Evolutionary conservation across 257 asterid genomes (phyloP).

Genomic region (Anisodus tanguticus): DNA sequence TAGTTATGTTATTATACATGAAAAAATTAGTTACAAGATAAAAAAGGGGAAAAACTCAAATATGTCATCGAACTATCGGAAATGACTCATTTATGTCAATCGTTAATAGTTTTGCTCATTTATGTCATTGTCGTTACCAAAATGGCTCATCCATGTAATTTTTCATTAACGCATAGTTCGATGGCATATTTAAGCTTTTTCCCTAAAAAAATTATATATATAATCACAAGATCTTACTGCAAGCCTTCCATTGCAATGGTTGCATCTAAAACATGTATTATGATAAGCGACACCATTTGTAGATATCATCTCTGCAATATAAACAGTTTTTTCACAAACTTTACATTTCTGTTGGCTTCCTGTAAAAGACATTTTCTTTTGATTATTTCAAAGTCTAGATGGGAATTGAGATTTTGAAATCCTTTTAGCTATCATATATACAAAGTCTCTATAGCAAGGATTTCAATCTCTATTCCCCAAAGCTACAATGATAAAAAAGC

Average conservation of each 20-base stretch:
- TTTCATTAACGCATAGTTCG: too few relatives aligned
- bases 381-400: constrained; percentile 19
- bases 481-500: neutral
- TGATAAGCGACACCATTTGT: constrained; percentile 64
- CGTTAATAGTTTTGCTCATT: too few relatives aligned
- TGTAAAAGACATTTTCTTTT: constrained; percentile 29
- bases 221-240: constrained; percentile 44
- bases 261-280: constrained; percentile 67
- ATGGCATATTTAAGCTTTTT: too few relatives aligned
- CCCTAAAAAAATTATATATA: neutral
- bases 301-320: constrained; percentile 64
- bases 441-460: neutral
- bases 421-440: neutral
- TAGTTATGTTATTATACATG: neutral
- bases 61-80: too few relatives aligned
- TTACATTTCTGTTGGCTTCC: constrained; percentile 52
- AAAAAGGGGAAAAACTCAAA: too few relatives aligned
- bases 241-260: constrained; percentile 60
- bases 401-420: constrained; percentile 30
- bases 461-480: neutral
- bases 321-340: constrained; percentile 66
- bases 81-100: too few relatives aligned
- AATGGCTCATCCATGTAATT: too few relatives aligned
- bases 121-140: too few relatives aligned
- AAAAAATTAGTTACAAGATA: neutral